Evolutionary conservation across 139 green algal genomes (phyloP), one percentile per base, ranked within the genome.

Genomic region (Closterium sp.): DNA sequence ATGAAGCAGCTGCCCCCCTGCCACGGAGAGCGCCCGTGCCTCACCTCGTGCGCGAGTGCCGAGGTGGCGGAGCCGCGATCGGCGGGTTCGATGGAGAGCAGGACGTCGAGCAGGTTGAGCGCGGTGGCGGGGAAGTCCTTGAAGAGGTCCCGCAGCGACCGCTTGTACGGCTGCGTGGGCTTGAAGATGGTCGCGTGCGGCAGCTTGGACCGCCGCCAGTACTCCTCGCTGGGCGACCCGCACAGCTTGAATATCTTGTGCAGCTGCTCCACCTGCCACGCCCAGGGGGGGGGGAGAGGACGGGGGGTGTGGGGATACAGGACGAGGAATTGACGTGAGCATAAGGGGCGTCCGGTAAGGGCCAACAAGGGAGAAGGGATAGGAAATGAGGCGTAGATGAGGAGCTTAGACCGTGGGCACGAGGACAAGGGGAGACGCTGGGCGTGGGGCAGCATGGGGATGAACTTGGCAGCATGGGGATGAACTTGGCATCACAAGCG

Each of bases 171-270:
- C 34, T 94, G 92, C 2, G 89, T 34, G 32, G 91, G 91, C 85
- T 94, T 94, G 91, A 94, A 95, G 84, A 95, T 95, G 84, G 91
- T 94, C 32, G 92, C 92, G 81, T 95, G 91, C 64, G 92, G 92
- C 33, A 94, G 92, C 35, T 64, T 36, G 35, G 91, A 95, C 32
- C 85, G 36, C 34, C 92, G 92, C 93, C 93, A 95, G 76, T 95
- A 93, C 66, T 95, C 92, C 81, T 95, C 92, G 16, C 90, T 89
- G 6, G 91, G 91, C 35, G 91, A 94, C 35, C 93, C 93, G 92
- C 92, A 95, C 89, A 95, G 92, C 34, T 95, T 93, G 89, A 95
- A 95, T 33, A 95, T 95, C 84, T 94, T 95, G 76, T 95, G 89
- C 43, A 95, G 92, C 89, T 95, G 93, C 81, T 95, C 93, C 81